phyloP scores from a whole-genome alignment of 805 yeast genomes.

The Metschnikowia rubicola region DNA sequence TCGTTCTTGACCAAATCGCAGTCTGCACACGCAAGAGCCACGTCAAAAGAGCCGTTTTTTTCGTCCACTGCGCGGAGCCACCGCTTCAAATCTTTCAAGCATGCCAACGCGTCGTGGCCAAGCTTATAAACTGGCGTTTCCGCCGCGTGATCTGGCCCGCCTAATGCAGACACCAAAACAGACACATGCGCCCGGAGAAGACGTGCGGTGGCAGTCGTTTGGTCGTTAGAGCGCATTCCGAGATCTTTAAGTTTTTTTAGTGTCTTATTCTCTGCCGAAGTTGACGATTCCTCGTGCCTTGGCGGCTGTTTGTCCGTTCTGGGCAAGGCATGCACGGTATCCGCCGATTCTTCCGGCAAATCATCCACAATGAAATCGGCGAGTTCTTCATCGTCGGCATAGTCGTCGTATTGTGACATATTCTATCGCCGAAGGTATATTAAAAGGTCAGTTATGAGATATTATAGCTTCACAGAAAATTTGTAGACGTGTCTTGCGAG shows the following conservation, averaged over 20 bases:
- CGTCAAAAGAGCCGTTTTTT: constrained; percentile 63
- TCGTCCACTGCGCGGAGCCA: constrained; percentile 89
- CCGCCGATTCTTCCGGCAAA: neutral
- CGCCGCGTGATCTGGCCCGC: constrained; percentile 76
- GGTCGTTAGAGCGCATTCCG: constrained; percentile 26
- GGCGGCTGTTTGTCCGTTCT: neutral
- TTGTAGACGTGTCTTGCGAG: neutral
- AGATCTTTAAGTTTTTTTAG: constrained; percentile 12
- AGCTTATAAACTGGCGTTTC: constrained; percentile 60
- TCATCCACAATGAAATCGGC: constrained; percentile 37
- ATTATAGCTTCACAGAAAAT: neutral
- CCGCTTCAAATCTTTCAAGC: constrained; percentile 80
- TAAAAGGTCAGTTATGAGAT: too few relatives aligned
- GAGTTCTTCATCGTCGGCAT: constrained; percentile 26
- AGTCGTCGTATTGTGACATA: constrained; percentile 2
- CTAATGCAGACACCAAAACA: constrained; percentile 81
- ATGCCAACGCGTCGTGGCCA: constrained; percentile 85
- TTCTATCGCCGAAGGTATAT: too few relatives aligned
- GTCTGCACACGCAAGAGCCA: constrained; percentile 84
- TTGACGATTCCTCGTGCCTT: too few relatives aligned
- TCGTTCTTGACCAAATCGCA: constrained; percentile 72
- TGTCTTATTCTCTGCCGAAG: neutral
- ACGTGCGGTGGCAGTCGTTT: constrained; percentile 35
- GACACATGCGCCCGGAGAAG: constrained; percentile 70
- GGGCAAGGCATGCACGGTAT: neutral